Base-by-base conservation (phyloP, 2,329 filamentous ascomycete genomes). In the Kalmusia sp. region DNA sequence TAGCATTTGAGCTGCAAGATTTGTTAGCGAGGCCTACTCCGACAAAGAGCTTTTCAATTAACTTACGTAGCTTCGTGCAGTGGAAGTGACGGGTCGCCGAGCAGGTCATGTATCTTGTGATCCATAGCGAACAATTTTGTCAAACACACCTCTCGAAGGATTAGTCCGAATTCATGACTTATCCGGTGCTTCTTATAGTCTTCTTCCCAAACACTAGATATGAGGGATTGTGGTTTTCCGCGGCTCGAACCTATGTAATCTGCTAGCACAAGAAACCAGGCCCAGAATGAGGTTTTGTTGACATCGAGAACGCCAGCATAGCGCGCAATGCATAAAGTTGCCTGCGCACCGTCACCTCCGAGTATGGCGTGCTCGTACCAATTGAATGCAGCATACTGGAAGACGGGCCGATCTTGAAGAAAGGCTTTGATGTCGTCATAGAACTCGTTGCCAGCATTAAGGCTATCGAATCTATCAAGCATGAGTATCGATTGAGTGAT, bases 351-450 rank as follows among this genome's bases (percentile, higher is more conserved):
- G 17, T 39, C 35, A 6, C 45, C 33, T 8, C 33, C 22, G 3
- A 39, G 33, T 22, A 21, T 38, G 11, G 27, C 35, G 24, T 48
- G 45, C 35, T 48, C 45, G 45, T 48, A 39, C 45, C 45, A 48
- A 14, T 48, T 48, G 19, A 37, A 28, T 7, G 45, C 33, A 14
- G 33, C 33, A 38, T 48, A 48, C 9, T 38, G 33, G 6, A 38
- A 21, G 6, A 48, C 1, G 4, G 45, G 45, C 28, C 34, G 31
- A 11, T 48, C 17, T 19, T 28, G 7, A 17, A 39, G 9, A 15
- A 48, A 24, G 3, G 7, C 33, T 15, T 38, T 39, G 12, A 38
- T 31, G 11, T 37, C 33, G 8, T 39, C n/a, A 15, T 38, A 3
- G 12, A 48, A 21, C 6, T 11, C 25, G 21, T 48, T 48, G 4